Base-by-base conservation (phyloP, 805 yeast genomes). In the Pachysolen tannophilus region DNA sequence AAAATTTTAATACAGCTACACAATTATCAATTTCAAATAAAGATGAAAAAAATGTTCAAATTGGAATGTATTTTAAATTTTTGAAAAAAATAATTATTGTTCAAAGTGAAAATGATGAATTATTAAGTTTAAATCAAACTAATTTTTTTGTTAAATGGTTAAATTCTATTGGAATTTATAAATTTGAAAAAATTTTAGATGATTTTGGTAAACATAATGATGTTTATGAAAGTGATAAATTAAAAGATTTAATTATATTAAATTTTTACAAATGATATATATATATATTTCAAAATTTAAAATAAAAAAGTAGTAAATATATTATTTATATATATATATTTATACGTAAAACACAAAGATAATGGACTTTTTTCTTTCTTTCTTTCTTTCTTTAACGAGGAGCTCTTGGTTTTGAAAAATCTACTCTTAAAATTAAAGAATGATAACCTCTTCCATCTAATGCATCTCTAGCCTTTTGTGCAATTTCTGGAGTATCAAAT, bases 381-480 rank as follows among this genome's bases (percentile, higher is more conserved):
- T 10, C 13, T 16, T 19, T 14, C 13, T 15, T 16, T 19, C 5
- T 10, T 23, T 23, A 23, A 23, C 32, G 36, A 16, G 32, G 28
- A 33, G 36, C 27, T 39, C 56, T 55, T 43, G 65, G 75, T 53
- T 69, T 75, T 25, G 78, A 72, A 72, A 74, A 73, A 44, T 73
- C 81, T 43, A 74, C 71, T 46, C 65, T 69, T 60, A 82, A 68
- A 56, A 90, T 87, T 74, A 90, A 70, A 52, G 80, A 82, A 73
- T 82, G 83, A 72, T 82, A 82, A 71, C 97, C 95, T 67, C 77
- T 82, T 52, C 97, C 96, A 58, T 92, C 72, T 61, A 87, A 71
- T 43, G 56, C 56, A 43, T 82, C 78, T 61, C 82, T 66, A 34
- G 96, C 97, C 45, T 56, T 59, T 61, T 82, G 79, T 29, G 97